A percentile compares a stretch with the other conserved stretches of the same genome.
phyloP scores from a whole-genome alignment of 2,329 filamentous ascomycete genomes.

The Verticillium albo-atrum region DNA sequence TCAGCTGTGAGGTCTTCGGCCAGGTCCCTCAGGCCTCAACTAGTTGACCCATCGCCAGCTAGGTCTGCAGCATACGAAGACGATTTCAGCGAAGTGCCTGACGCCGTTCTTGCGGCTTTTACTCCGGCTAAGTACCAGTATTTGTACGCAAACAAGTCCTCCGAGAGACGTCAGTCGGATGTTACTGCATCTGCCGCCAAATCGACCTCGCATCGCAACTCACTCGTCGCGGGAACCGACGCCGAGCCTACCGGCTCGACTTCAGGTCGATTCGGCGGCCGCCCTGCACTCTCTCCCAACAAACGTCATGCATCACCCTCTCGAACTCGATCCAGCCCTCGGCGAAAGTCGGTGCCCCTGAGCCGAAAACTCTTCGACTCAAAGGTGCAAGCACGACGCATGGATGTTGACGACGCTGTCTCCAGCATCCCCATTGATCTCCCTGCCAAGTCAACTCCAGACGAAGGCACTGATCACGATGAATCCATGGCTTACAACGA shows the following conservation, averaged over 20 bases:
- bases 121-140: not conserved
- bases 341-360: slow-evolving; percentile 23
- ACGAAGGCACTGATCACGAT: not conserved
- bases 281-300: not conserved
- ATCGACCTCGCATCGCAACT: not conserved
- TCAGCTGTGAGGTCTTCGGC: not conserved
- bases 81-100: slow-evolving; percentile 53
- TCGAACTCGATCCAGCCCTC: slow-evolving; percentile 30
- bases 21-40: too few species aligned
- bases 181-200: not conserved
- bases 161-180: not conserved
- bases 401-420: not conserved
- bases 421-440: not conserved
- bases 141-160: not conserved
- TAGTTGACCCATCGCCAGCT: too few species aligned
- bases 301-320: slow-evolving; percentile 17
- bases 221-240: slow-evolving; percentile 1
- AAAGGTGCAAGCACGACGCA: slow-evolving; percentile 16
- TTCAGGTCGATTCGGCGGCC: not conserved
- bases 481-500: not conserved
- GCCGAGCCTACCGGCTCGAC: slow-evolving; percentile 3
- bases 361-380: slow-evolving; percentile 26
- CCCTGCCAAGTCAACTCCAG: not conserved
- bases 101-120: not conserved
- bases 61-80: slow-evolving; percentile 30